Percentiles rank a stretch among this genome's conserved stretches.
Conservation (phyloP, 805 yeast species). For the Cyberlindnera nakhonratchasimensis region DNA sequence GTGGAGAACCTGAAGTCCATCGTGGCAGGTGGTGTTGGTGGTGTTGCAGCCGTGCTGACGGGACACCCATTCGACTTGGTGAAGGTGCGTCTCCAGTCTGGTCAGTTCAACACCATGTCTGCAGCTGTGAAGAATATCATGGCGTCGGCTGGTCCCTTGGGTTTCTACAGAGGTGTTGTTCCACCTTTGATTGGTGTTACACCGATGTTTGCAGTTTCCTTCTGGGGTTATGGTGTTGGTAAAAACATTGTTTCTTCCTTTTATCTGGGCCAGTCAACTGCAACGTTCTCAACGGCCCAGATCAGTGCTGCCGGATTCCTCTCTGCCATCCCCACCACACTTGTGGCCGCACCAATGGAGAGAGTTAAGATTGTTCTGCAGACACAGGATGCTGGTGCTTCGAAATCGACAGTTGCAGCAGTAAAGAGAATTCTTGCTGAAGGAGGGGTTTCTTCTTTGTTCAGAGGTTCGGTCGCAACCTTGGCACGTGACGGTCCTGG, state of each 20-base stretch:
- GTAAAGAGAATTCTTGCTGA: conserved; percentile 65
- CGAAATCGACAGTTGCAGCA: conserved; percentile 47
- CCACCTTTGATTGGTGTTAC: conserved; percentile 97
- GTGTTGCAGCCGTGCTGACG: conserved; percentile 89
- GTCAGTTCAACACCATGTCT: conserved; percentile 53
- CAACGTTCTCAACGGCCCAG: conserved; percentile 57
- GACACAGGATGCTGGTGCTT: conserved; percentile 47
- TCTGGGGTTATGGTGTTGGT: conserved; percentile 98
- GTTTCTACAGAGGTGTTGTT: conserved; percentile 88
- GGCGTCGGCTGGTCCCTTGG: conserved; percentile 68
- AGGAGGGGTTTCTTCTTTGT: conserved; percentile 82
- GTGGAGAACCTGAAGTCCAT: conserved; percentile 84
- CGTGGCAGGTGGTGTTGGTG: conserved; percentile 94
- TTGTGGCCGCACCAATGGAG: conserved; percentile 97
- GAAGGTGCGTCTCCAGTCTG: conserved; percentile 87
- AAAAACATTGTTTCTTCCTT: conserved; percentile 60
- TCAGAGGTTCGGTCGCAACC: conserved; percentile 90
- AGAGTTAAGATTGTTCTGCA: conserved; percentile 93
- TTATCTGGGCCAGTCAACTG: conserved; percentile 33
- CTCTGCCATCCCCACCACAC: conserved; percentile 91
- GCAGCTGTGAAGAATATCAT: conserved; percentile 71
- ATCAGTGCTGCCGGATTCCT: conserved; percentile 91
- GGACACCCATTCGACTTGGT: conserved; percentile 96
- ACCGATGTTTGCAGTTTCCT: conserved; percentile 96
- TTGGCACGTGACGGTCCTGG: conserved; percentile 98